Base-by-base conservation (phyloP, 306 rosid species). In the Sesbania bispinosa region DNA sequence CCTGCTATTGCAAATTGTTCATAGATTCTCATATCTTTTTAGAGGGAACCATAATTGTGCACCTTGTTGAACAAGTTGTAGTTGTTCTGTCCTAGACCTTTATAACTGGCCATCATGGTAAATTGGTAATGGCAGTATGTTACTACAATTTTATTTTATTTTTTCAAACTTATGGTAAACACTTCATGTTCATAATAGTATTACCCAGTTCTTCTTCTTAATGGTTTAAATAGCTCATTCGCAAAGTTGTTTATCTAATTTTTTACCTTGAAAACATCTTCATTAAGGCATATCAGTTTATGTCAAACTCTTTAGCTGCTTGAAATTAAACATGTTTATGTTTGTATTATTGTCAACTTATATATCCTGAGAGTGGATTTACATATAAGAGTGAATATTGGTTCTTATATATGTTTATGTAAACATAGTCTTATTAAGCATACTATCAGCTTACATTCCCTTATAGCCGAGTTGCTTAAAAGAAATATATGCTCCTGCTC, bases 321-420 rank as follows among this genome's bases (percentile, higher is more conserved):
- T 65, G 20, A 26, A 30, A 48, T 26, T n/a, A 32, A 66, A 46
- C 20, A 36, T 11, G 59, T 5, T 47, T 60, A 19, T 45, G 45
- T 21, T 53, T 53, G 38, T 46, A 43, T 43, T 30, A 13, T 46
- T 59, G 6, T 33, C 6, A 20, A 51, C 21, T 60, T 75, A 6
- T 18, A 43, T 60, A 38, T 33, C 61, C 45, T 42, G 59, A 52
- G 38, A 53, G 6, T 77, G 27, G 58, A 71, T 62, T 42, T 52
- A 14, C 60, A 51, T 43, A 71, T 23, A 61, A 51, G 33, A 23
- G 23, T 1, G 27, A 29, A 13, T 58, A 38, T 53, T 13, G 30
- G 3, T 43, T 19, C 32, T 33, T 26, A 10, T 45, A 38, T 42
- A 58, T 76, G 45, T 26, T 42, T 38, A 33, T 35, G 9, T 38